A percentile compares a stretch with the other conserved stretches of the same genome.
Conservation (phyloP, 192 early-diverging fungal species). For the Gamsiella multidivaricata region DNA sequence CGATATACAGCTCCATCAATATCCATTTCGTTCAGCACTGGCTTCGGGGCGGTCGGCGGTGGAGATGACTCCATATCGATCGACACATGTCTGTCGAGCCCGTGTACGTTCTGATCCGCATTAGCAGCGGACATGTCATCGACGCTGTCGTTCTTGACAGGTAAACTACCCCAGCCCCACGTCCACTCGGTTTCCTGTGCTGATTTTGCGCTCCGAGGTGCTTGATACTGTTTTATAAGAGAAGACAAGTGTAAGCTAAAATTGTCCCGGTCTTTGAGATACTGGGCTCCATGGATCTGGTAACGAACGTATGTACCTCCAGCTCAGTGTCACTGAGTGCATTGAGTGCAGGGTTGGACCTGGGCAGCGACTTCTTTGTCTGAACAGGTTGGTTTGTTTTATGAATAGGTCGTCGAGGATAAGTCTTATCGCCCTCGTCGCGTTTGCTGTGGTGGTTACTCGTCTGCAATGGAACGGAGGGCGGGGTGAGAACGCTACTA, state of each 20-base stretch:
- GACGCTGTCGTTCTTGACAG: constrained; percentile 56
- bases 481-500: background rate
- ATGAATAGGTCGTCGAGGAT: constrained; percentile 12
- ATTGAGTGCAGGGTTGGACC: constrained; percentile 22
- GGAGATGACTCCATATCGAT: constrained; percentile 11
- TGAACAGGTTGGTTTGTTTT: constrained; percentile 7
- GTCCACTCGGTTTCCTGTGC: constrained; percentile 60
- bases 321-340: constrained; percentile 70
- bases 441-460: constrained; percentile 8
- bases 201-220: constrained; percentile 19
- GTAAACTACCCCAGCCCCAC: constrained; percentile 81
- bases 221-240: constrained; percentile 30
- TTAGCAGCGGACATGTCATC: constrained; percentile 19
- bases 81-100: constrained; percentile 8
- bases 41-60: too few species aligned
- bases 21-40: constrained; percentile 34
- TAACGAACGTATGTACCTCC: constrained; percentile 55
- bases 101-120: constrained; percentile 1
- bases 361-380: background rate
- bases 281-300: too few species aligned
- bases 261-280: background rate
- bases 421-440: background rate
- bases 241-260: background rate
- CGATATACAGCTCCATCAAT: constrained; percentile 48
- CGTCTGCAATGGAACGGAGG: background rate